phyloP scores from a whole-genome alignment of 2,329 filamentous ascomycete species.

The Xylaria multiplex region DNA sequence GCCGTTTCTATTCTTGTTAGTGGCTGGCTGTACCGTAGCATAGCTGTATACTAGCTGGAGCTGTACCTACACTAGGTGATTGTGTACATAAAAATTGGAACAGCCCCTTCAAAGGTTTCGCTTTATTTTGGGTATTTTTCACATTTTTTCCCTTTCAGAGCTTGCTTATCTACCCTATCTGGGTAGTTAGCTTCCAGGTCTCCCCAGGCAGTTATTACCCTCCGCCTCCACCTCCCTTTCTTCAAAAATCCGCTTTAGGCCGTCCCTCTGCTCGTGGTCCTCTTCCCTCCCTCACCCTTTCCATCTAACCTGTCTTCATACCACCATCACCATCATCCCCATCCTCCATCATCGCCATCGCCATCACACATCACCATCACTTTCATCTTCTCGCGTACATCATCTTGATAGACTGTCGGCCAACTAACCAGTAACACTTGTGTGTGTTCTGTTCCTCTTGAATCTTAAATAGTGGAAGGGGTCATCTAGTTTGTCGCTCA shows the following conservation, averaged over 20 bases:
- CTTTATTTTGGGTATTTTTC: neutral
- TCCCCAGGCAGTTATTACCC: neutral
- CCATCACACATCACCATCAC: constrained; percentile 7
- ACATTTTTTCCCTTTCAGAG: constrained; percentile 1
- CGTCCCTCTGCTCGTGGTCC: constrained; percentile 8
- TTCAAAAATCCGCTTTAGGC: constrained; percentile 33
- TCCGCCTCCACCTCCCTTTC: constrained; percentile 33
- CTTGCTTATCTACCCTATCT: constrained; percentile 14
- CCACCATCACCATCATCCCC: constrained; percentile 11
- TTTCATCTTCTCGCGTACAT: constrained; percentile 1
- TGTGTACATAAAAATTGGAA: neutral
- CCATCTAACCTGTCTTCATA: constrained; percentile 18
- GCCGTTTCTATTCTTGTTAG: neutral
- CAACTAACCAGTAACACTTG: constrained; percentile 23
- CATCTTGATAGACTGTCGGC: constrained; percentile 4
- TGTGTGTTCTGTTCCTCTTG: neutral
- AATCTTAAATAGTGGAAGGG: constrained; percentile 27
- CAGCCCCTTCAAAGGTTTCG: constrained; percentile 6
- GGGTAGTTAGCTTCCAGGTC: neutral
- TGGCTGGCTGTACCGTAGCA: neutral
- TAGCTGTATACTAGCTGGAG: neutral
- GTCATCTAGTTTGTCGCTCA: constrained; percentile 29
- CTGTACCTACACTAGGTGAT: too few species aligned
- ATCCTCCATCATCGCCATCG: constrained; percentile 7
- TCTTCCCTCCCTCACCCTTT: constrained; percentile 28